phyloP scores from a whole-genome alignment of 164 flowering plant species.

The Vitis amurensis region DNA sequence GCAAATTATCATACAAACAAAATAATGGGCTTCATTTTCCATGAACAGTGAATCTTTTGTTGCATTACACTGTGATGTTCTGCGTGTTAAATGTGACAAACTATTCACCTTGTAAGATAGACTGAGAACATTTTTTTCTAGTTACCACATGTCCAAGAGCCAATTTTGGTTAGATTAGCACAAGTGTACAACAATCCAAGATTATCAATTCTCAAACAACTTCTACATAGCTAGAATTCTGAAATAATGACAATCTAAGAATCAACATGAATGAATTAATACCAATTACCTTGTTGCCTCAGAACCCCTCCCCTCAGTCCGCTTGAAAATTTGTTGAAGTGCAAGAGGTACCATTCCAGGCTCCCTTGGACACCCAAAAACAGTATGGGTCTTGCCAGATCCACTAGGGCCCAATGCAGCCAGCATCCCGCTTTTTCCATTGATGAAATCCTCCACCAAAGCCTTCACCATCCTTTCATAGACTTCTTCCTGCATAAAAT shows the following conservation, averaged over 20 bases:
- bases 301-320: constrained; percentile 10
- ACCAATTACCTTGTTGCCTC: constrained; percentile 33
- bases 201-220: too few species aligned
- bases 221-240: too few species aligned
- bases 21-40: neutral
- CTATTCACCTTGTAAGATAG: too few species aligned
- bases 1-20: constrained; percentile 8
- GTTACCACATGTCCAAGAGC: too few species aligned
- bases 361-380: constrained; percentile 68
- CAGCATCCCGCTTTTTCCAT: constrained; percentile 78
- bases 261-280: neutral
- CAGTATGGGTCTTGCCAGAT: constrained; percentile 90
- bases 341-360: constrained; percentile 83
- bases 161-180: too few species aligned
- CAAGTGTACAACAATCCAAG: too few species aligned
- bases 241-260: too few species aligned
- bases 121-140: too few species aligned
- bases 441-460: constrained; percentile 69
- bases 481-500: constrained; percentile 50
- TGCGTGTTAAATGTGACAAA: too few species aligned
- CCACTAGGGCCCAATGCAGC: constrained; percentile 91
- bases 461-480: constrained; percentile 67
- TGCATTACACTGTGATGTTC: too few species aligned
- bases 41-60: neutral
- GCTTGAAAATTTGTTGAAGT: constrained; percentile 48